Percentiles rank a stretch among this genome's conserved stretches.
phyloP scores from a whole-genome alignment of 176 grass and related monocot genomes.

The Otatea glauca region DNA sequence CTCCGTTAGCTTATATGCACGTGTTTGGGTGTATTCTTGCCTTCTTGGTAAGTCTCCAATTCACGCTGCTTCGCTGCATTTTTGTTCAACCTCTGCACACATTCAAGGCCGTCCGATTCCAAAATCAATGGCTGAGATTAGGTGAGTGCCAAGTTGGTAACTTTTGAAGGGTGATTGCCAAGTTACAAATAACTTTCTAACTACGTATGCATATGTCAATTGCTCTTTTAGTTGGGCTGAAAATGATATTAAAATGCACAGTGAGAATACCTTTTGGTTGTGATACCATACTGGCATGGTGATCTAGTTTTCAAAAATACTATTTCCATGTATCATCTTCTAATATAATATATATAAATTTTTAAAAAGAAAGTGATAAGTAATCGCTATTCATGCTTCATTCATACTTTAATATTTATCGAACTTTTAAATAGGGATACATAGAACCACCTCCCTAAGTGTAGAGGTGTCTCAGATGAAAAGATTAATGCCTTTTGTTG shows the following conservation, averaged over 20 bases:
- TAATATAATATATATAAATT: too few species aligned
- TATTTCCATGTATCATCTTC: too few species aligned
- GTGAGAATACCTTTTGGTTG: background rate
- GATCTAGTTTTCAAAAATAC: background rate
- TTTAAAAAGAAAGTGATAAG: too few species aligned
- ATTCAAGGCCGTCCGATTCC: background rate
- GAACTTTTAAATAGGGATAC: too few species aligned
- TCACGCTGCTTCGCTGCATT: background rate
- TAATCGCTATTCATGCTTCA: too few species aligned
- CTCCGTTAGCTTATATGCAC: background rate
- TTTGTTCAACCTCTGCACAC: background rate
- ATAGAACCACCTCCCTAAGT: background rate
- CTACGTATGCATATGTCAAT: background rate
- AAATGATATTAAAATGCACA: background rate
- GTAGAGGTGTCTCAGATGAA: background rate
- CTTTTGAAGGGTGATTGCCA: too few species aligned
- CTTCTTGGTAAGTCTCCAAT: background rate
- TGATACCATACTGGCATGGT: conserved; percentile 19
- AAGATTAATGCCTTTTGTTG: background rate
- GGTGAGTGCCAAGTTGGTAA: too few species aligned
- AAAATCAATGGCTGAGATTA: background rate
- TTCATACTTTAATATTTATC: too few species aligned
- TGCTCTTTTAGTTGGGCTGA: background rate
- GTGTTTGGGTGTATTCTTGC: background rate
- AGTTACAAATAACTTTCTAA: too few species aligned